A percentile compares a stretch with the other conserved stretches of the same genome.
Conservation (phyloP, 805 yeast species). For the Wickerhamomyces strasburgensis region DNA sequence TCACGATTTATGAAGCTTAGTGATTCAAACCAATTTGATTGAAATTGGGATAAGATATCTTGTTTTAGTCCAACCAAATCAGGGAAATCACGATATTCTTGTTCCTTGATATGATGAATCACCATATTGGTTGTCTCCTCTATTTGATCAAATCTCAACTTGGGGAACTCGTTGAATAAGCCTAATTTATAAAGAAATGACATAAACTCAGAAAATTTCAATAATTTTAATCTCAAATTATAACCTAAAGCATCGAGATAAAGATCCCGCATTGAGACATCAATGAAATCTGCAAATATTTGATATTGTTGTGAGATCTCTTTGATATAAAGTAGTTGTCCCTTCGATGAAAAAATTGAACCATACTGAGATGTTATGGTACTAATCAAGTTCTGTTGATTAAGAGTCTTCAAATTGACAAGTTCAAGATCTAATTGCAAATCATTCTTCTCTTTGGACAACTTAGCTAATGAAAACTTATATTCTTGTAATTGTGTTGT, state of each 20-base stretch:
- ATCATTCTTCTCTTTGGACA: constrained; percentile 3
- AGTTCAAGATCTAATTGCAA: constrained; percentile 7
- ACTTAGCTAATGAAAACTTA: background rate
- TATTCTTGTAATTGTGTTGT: constrained; percentile 5
- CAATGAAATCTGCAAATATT: constrained; percentile 1
- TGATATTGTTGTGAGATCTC: too few relatives aligned
- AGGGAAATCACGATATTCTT: constrained; percentile 8
- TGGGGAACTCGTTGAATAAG: background rate
- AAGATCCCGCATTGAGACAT: constrained; percentile 2
- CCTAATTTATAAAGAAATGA: too few relatives aligned
- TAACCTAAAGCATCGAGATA: constrained; percentile 4
- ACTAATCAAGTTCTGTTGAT: too few relatives aligned
- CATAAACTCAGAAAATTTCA: constrained; percentile 3
- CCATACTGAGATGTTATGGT: too few relatives aligned
- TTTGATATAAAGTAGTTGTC: too few relatives aligned
- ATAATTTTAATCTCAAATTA: constrained; percentile 1
- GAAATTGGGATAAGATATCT: background rate
- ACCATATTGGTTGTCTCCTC: constrained; percentile 1
- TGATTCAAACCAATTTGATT: too few relatives aligned
- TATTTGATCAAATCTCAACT: background rate
- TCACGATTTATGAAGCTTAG: too few relatives aligned
- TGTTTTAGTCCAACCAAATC: background rate
- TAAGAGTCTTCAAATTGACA: too few relatives aligned
- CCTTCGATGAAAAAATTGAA: too few relatives aligned
- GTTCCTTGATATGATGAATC: constrained; percentile 11